A percentile compares a stretch with the other conserved stretches of the same genome.
phyloP scores from a whole-genome alignment of 2,329 filamentous ascomycete species.

The Biscogniauxia mediterranea region DNA sequence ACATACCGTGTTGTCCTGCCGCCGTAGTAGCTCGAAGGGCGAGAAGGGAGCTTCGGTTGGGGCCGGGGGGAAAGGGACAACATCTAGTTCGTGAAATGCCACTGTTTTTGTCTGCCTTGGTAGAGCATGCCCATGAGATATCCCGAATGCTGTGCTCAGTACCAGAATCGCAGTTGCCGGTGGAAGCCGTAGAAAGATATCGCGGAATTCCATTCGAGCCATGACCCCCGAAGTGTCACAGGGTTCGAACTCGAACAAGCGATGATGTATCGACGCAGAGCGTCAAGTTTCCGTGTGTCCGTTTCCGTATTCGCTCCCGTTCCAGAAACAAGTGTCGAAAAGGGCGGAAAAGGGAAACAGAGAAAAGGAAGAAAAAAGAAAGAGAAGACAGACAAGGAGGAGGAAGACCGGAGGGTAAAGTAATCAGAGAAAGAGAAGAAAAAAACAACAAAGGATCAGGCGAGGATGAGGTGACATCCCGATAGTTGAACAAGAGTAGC shows the following conservation, averaged over 20 bases:
- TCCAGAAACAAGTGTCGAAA: constrained; percentile 6
- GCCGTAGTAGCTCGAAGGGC: constrained; percentile 37
- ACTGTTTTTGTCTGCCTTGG: constrained; percentile 41
- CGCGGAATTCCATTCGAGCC: constrained; percentile 30
- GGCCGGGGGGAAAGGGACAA: constrained; percentile 38
- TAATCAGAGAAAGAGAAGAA: constrained; percentile 16
- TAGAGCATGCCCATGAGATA: constrained; percentile 38
- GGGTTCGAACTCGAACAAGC: background rate
- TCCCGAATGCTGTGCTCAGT: constrained; percentile 33
- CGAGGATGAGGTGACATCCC: constrained; percentile 21
- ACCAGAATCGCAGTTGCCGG: constrained; percentile 35
- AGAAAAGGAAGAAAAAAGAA: constrained; percentile 9
- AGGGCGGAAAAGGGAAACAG: constrained; percentile 1
- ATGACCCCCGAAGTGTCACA: constrained; percentile 20
- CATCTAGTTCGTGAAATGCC: constrained; percentile 37
- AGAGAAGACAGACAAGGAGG: constrained; percentile 14
- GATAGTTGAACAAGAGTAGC: constrained; percentile 8
- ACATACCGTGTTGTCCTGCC: constrained; percentile 54
- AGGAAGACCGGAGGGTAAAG: constrained; percentile 9
- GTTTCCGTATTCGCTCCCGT: too few species aligned
- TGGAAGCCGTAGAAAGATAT: constrained; percentile 37
- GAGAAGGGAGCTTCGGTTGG: constrained; percentile 42
- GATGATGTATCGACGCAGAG: background rate
- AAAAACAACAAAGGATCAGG: constrained; percentile 23
- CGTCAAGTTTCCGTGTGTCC: background rate